These are phyloP conservation scores for Debaryomyces psychrophilus DNA, from an alignment of 1,139 yeast genomes.

Conservation along the genomic window DNA sequence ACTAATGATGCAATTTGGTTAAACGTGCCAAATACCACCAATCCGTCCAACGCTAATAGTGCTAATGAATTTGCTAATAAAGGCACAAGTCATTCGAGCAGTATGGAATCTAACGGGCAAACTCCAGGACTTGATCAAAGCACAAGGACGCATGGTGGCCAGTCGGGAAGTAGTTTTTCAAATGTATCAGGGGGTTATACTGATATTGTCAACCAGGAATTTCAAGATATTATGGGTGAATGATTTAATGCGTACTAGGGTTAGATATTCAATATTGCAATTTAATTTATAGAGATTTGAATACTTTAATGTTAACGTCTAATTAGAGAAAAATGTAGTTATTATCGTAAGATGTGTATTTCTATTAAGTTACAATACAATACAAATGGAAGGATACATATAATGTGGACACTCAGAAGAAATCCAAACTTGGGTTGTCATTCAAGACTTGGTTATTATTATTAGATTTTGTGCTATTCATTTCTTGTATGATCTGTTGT, in stretches of 20 bases:
- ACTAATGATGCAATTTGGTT: constrained; percentile 78
- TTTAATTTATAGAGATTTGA: constrained; percentile 1
- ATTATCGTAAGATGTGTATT: not conserved
- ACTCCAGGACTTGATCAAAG: not conserved
- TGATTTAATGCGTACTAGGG: constrained; percentile 5
- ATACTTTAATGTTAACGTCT: not conserved
- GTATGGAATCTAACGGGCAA: constrained; percentile 1
- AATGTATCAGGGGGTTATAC: constrained; percentile 34
- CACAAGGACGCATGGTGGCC: not conserved
- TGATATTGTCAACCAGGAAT: constrained; percentile 45
- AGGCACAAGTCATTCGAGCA: not conserved
- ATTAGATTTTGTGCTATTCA: constrained; percentile 20
- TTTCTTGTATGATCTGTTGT: constrained; percentile 43
- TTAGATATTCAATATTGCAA: not conserved
- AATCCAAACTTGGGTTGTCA: constrained; percentile 17
- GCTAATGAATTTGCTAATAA: constrained; percentile 1
- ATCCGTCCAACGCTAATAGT: not conserved
- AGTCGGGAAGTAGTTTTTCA: not conserved
- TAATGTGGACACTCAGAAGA: constrained; percentile 16
- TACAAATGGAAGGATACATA: not conserved
- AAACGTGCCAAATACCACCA: constrained; percentile 20
- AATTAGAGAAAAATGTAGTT: not conserved
- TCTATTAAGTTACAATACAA: constrained; percentile 4
- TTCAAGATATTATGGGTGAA: constrained; percentile 38
- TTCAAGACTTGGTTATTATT: constrained; percentile 13